phyloP scores from a whole-genome alignment of 306 rosid species.

The Quercus cerris region DNA sequence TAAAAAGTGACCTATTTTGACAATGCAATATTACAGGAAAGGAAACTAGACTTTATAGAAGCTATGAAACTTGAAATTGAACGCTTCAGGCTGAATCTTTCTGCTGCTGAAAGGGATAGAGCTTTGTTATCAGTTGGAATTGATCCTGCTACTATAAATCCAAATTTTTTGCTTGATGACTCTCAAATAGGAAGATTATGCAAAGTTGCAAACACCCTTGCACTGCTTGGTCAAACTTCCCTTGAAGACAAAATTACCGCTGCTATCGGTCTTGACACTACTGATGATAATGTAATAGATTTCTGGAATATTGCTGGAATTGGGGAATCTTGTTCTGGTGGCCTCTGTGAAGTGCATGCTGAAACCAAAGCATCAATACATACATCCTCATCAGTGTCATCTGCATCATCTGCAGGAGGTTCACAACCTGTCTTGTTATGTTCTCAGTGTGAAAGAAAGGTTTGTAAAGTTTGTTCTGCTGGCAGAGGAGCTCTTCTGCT shows the following conservation, averaged over 20 bases:
- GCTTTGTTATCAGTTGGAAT: conserved; percentile 71
- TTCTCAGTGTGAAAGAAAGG: conserved; percentile 84
- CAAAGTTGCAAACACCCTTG: conserved; percentile 75
- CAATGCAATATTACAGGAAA: conserved; percentile 45
- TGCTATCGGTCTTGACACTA: conserved; percentile 78
- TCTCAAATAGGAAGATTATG: conserved; percentile 64
- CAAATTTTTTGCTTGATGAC: conserved; percentile 75
- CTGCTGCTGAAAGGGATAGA: conserved; percentile 99
- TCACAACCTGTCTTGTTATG: conserved; percentile 57
- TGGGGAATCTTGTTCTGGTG: conserved; percentile 75
- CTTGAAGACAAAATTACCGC: conserved; percentile 80
- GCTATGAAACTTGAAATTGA: conserved; percentile 98
- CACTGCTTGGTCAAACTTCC: conserved; percentile 81
- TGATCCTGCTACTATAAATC: conserved; percentile 88
- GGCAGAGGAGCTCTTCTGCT: conserved; percentile 94
- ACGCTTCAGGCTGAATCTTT: conserved; percentile 79
- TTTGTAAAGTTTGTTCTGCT: conserved; percentile 91
- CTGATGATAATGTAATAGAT: conserved; percentile 63
- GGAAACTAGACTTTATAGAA: conserved; percentile 59
- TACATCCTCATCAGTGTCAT: conserved; percentile 30
- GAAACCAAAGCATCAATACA: conserved; percentile 43
- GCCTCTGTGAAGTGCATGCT: conserved; percentile 79
- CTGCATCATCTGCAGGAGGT: conserved; percentile 39
- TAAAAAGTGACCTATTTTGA: conserved; percentile 10
- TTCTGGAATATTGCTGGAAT: conserved; percentile 80